Percentiles rank a stretch among this genome's conserved stretches.
phyloP scores from a whole-genome alignment of 768 basidiomycete species.

The Pulveroboletus sp. region DNA sequence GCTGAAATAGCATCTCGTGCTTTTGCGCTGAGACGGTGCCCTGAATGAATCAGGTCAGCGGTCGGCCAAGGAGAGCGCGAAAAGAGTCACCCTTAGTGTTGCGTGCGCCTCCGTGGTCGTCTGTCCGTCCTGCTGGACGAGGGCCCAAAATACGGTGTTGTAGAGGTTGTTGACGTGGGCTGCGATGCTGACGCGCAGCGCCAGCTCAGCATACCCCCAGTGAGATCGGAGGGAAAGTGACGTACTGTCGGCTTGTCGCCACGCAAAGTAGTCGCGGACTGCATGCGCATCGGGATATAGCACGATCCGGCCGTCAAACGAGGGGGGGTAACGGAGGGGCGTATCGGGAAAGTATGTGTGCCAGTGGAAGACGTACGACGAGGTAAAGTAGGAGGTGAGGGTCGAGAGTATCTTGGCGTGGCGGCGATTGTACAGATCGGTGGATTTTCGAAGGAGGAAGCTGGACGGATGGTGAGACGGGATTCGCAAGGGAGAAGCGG shows the following conservation, averaged over 20 bases:
- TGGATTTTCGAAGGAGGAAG: conserved; percentile 77
- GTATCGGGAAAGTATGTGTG: conserved; percentile 67
- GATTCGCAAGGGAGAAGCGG: background rate
- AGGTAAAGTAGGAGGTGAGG: conserved; percentile 84
- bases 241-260: conserved; percentile 96
- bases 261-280: conserved; percentile 89
- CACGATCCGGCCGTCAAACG: conserved; percentile 87
- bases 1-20: conserved; percentile 83
- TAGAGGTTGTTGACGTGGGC: conserved; percentile 98
- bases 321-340: conserved; percentile 76
- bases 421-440: conserved; percentile 80
- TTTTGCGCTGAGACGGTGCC: conserved; percentile 88
- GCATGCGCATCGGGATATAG: conserved; percentile 71
- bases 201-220: conserved; percentile 7
- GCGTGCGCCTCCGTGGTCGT: conserved; percentile 79
- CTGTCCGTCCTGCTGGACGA: conserved; percentile 79
- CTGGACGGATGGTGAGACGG: conserved; percentile 37
- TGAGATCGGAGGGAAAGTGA: conserved; percentile 1
- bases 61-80: background rate
- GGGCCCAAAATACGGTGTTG: conserved; percentile 94
- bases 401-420: conserved; percentile 82
- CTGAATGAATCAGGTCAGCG: conserved; percentile 39
- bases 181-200: conserved; percentile 34
- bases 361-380: conserved; percentile 89
- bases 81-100: conserved; percentile 56